phyloP scores from a whole-genome alignment of 495 filamentous ascomycete genomes.

The Lophiotrema nucula region DNA sequence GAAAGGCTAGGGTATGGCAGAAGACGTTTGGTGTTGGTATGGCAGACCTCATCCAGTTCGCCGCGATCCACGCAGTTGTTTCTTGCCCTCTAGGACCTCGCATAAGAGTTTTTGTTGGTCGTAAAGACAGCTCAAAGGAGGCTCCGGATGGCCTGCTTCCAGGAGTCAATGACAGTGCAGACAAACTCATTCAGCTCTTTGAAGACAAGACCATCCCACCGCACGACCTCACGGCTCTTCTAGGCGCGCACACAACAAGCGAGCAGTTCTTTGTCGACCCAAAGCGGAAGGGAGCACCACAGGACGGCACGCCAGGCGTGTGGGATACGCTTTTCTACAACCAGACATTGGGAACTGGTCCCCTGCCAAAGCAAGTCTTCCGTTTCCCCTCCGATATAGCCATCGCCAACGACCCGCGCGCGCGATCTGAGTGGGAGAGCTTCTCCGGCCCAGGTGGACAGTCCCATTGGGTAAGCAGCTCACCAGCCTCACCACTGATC shows the following conservation, averaged over 20 bases:
- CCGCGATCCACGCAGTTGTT: constrained; percentile 27
- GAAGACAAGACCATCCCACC: constrained; percentile 50
- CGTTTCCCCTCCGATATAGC: constrained; percentile 49
- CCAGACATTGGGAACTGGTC: constrained; percentile 36
- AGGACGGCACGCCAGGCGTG: constrained; percentile 46
- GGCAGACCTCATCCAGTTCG: constrained; percentile 36
- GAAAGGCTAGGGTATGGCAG: not conserved
- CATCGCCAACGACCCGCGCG: constrained; percentile 41
- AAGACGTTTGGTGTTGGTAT: constrained; percentile 28
- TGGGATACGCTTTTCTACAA: constrained; percentile 50
- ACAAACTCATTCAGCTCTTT: constrained; percentile 46
- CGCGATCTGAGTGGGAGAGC: constrained; percentile 39
- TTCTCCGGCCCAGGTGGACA: constrained; percentile 37
- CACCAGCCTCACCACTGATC: too few species aligned
- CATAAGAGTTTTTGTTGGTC: constrained; percentile 42
- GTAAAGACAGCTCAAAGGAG: constrained; percentile 37
- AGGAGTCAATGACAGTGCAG: constrained; percentile 34
- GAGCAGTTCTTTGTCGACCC: constrained; percentile 48
- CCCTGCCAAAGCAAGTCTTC: constrained; percentile 43
- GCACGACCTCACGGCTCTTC: constrained; percentile 47
- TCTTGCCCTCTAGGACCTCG: constrained; percentile 29
- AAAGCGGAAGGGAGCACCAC: constrained; percentile 35
- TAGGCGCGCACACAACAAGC: constrained; percentile 52
- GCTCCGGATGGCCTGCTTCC: constrained; percentile 42
- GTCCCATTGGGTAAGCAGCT: too few species aligned